Evolutionary conservation across 2,329 filamentous ascomycete genomes (phyloP), one percentile per base, ranked within the genome.

Genomic region (Aspergillus calidoustus): DNA sequence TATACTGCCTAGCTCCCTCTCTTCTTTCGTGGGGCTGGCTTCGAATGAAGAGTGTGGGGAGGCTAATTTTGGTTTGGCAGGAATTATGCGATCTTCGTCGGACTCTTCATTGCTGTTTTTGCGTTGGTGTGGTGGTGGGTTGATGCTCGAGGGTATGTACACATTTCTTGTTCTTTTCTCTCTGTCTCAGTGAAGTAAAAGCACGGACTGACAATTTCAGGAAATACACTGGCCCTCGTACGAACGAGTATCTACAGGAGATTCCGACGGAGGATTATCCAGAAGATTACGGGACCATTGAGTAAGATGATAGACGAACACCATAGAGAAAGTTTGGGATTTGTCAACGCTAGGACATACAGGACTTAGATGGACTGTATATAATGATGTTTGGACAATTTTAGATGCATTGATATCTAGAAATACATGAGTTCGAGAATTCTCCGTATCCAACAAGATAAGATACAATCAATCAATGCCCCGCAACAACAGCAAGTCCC

Each of bases 401-500:
- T 28, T 46, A 38, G 11, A 38, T 47, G 22, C 6, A 47, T 23
- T 41, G 25, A 48, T 28, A 15, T 57, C 48, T 57, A 57, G 50
- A 57, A 51, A 34, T 57, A 57, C 47, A 57, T 31, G n/a, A 22
- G 31, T 13, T n/a, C 17, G 47, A 59, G 31, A 30, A 22, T 13
- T 22, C 8, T n/a, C 28, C 30, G 2, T 30, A 44, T 48, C n/a
- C 13, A 49, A 38, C 34, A 38, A 50, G 25, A 30, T 51, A 22
- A 2, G 13, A 23, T 48, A 48, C 9, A 57, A 38, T 38, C 34
- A 30, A 13, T 23, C 13, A 61, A 53, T 84, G 86, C 50, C 91
- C 91, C 17, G 90, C 90, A 67, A 99, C 93, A 62, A 98, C 92
- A 38, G 95, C 95, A 74, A 99, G 79, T 8, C 92, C 93, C 68